Base-by-base conservation (phyloP, 257 asterid genomes). In the Solanum medicagineum region DNA sequence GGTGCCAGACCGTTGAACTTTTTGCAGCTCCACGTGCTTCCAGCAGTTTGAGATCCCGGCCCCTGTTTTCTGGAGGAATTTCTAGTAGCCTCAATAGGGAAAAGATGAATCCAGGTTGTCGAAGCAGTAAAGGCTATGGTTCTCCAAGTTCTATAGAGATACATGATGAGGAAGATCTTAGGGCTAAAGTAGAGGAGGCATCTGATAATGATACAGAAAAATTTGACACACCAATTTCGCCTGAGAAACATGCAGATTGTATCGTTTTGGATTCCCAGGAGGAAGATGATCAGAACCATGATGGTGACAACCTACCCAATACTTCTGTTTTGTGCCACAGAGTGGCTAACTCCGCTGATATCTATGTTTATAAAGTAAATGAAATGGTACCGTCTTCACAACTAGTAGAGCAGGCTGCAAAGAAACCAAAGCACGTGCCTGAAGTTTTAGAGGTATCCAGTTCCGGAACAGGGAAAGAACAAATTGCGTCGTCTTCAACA, bases 81-180 rank as follows among this genome's bases (percentile, higher is more conserved):
- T 15, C 77, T 16, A 57, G 63, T 55, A 87, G 75, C 82, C 62
- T 51, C 40, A 84, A 84, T 24, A 55, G 40, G 10, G 86, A 89
- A 63, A 83, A 81, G 77, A 55, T 84, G 77, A 70, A 40, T 16
- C 80, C 20, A 75, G 32, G 63, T 85, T 80, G 85, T 10, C 71
- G 15, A 85, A 59, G 79, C 53, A 70, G 62, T 63, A 74, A 77
- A 29, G 65, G 74, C 11, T 71, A 70, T 40, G 45, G 80, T 47
- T 84, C 90, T 40, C 85, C 53, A 49, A 47, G 77, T 60, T 60
- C 83, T 80, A 29, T 89, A 40, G 87, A 70, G 69, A 54, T 69
- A 68, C 88, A 85, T 29, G 85, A 84, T 10, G 86, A 63, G 53
- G 92, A 86, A 79, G 86, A 84, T 29, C 26, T 8, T 53, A 26